A percentile compares a stretch with the other conserved stretches of the same genome.
These are phyloP conservation scores for Pyrus betulifolia DNA, from an alignment of 306 rosid genomes.

Conservation along the genomic window DNA sequence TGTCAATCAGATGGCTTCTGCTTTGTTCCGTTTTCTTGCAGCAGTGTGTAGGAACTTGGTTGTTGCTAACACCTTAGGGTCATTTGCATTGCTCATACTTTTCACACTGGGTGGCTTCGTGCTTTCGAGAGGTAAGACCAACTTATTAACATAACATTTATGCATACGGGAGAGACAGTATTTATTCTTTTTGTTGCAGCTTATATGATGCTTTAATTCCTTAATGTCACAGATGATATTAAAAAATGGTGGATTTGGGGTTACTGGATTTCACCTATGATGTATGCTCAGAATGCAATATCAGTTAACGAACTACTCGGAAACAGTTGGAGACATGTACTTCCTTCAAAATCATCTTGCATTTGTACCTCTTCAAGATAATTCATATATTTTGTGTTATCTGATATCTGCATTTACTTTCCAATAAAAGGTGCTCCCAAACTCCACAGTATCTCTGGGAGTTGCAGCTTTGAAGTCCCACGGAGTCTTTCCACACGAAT, in stretches of 20 bases:
- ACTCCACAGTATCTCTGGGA: constrained; percentile 36
- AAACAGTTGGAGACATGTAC: constrained; percentile 53
- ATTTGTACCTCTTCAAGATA: neutral
- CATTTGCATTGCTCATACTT: constrained; percentile 40
- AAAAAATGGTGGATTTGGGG: constrained; percentile 77
- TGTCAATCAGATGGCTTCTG: constrained; percentile 57
- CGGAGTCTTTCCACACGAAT: constrained; percentile 43
- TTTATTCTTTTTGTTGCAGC: neutral
- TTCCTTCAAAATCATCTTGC: neutral
- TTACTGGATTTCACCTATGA: constrained; percentile 66
- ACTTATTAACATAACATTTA: neutral
- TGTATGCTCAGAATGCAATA: constrained; percentile 62
- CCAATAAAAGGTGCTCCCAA: constrained; percentile 32
- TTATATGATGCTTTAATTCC: neutral
- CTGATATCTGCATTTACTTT: neutral
- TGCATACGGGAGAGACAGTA: neutral
- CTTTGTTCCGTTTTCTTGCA: constrained; percentile 46
- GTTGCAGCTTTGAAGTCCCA: constrained; percentile 39
- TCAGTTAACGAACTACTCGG: constrained; percentile 65
- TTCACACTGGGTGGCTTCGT: constrained; percentile 58
- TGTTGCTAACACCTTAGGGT: constrained; percentile 47
- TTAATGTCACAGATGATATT: constrained; percentile 29
- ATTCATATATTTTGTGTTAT: neutral
- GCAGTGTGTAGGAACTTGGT: constrained; percentile 44
- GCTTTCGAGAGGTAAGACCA: constrained; percentile 50